Conservation (phyloP, 2,329 filamentous ascomycete species). For the Monosporascus cannonballus region DNA sequence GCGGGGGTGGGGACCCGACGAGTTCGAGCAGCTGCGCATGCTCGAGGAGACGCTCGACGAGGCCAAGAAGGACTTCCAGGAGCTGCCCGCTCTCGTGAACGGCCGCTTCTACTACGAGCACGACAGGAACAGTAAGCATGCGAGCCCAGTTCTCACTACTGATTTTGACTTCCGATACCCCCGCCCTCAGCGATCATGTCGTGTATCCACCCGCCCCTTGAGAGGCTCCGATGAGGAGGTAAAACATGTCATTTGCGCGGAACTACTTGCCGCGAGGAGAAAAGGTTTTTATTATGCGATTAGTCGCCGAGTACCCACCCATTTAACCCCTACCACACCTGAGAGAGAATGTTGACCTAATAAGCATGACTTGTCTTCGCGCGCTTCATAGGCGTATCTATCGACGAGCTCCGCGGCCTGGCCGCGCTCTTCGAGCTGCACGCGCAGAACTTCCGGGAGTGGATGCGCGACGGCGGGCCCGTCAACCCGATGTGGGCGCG, state of each 20-base stretch:
- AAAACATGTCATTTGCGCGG: too few relatives aligned
- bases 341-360: slow-evolving; percentile 17
- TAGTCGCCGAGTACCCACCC: too few relatives aligned
- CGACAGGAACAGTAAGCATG: slow-evolving; percentile 44
- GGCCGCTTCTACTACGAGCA: slow-evolving; percentile 53
- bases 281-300: too few relatives aligned
- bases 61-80: slow-evolving; percentile 55
- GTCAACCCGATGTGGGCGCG: slow-evolving; percentile 50
- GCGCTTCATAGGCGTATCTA: slow-evolving; percentile 38
- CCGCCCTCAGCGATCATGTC: too few relatives aligned
- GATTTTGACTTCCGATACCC: neutral
- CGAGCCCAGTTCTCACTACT: neutral
- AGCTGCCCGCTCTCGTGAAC: slow-evolving; percentile 48
- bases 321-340: neutral
- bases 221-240: too few relatives aligned
- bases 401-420: slow-evolving; percentile 43
- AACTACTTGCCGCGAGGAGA: too few relatives aligned
- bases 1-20: slow-evolving; percentile 51
- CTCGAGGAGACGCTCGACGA: slow-evolving; percentile 52
- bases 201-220: too few relatives aligned
- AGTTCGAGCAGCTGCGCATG: slow-evolving; percentile 52
- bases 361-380: slow-evolving; percentile 9
- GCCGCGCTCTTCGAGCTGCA: slow-evolving; percentile 41
- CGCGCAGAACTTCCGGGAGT: slow-evolving; percentile 45
- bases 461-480: slow-evolving; percentile 47